These are phyloP conservation scores for Pseudopithomyces chartarum DNA, from an alignment of 2,329 filamentous ascomycete species.

Conservation along the genomic window DNA sequence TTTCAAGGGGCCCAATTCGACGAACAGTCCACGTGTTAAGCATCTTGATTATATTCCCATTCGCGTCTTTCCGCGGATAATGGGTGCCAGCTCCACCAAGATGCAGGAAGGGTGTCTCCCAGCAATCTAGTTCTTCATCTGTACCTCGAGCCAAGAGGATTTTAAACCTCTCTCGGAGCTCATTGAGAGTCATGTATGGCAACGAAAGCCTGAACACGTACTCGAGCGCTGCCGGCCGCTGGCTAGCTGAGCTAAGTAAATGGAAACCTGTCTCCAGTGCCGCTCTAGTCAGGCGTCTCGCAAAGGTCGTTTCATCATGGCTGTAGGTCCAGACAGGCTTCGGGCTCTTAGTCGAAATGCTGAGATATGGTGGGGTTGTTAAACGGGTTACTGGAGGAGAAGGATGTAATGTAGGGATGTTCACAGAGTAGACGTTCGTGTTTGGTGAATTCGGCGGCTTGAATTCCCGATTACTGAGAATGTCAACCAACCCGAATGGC, in stretches of 20 bases:
- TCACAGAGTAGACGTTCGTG: slow-evolving; percentile 26
- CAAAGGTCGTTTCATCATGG: slow-evolving; percentile 69
- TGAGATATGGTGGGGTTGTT: slow-evolving; percentile 26
- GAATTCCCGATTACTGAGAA: slow-evolving; percentile 25
- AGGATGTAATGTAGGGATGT: slow-evolving; percentile 29
- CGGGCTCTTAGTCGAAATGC: slow-evolving; percentile 34
- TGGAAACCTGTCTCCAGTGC: slow-evolving; percentile 66
- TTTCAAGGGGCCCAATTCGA: slow-evolving; percentile 40
- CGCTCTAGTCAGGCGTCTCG: slow-evolving; percentile 70
- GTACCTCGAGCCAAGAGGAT: slow-evolving; percentile 44
- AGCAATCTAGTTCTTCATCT: slow-evolving; percentile 61
- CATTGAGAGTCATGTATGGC: slow-evolving; percentile 56
- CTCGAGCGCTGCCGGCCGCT: slow-evolving; percentile 33
- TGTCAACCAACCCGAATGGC: slow-evolving; percentile 39
- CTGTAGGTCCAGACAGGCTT: slow-evolving; percentile 60
- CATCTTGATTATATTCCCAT: slow-evolving; percentile 42
- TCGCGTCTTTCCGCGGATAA: slow-evolving; percentile 53
- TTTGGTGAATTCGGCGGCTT: slow-evolving; percentile 16
- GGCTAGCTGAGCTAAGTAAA: slow-evolving; percentile 57
- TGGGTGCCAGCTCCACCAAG: slow-evolving; percentile 73
- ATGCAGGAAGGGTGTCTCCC: slow-evolving; percentile 65
- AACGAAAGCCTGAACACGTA: slow-evolving; percentile 73
- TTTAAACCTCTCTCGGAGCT: slow-evolving; percentile 48
- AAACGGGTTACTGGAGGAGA: slow-evolving; percentile 33
- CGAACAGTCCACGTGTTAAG: slow-evolving; percentile 39